Percentiles rank a stretch among this genome's conserved stretches.
Conservation (phyloP, 116 monocot species). For the Cymodocea nodosa region DNA sequence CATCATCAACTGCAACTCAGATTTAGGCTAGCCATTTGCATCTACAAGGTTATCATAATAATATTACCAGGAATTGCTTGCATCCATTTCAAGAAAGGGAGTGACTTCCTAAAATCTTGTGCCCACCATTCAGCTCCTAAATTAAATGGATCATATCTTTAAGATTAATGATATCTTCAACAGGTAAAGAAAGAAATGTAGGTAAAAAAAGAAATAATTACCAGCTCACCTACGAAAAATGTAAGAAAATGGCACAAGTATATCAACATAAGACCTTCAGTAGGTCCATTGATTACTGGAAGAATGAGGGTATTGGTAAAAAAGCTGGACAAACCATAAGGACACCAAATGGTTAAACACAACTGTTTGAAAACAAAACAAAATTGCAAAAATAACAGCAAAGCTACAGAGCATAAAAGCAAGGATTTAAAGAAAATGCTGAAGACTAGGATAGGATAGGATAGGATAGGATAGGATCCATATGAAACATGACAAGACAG, state of each 20-base stretch:
- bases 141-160: background rate
- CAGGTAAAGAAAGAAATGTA: too few species aligned
- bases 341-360: background rate
- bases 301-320: slow-evolving; percentile 98
- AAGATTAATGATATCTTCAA: too few species aligned
- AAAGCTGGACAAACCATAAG: slow-evolving; percentile 46
- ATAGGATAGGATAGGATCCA: too few species aligned
- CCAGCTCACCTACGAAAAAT: slow-evolving; percentile 59
- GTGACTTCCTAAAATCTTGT: slow-evolving; percentile 88
- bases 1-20: background rate
- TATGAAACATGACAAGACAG: too few species aligned
- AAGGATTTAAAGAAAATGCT: too few species aligned
- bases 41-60: background rate
- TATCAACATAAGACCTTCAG: slow-evolving; percentile 97
- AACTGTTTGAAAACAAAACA: too few species aligned
- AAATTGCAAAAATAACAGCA: too few species aligned
- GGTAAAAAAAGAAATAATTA: background rate
- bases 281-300: slow-evolving; percentile 92
- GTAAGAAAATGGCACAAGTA: slow-evolving; percentile 82
- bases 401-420: too few species aligned
- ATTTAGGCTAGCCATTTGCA: background rate
- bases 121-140: slow-evolving; percentile 99
- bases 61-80: slow-evolving; percentile 26
- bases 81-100: slow-evolving; percentile 79
- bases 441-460: too few species aligned